A percentile compares a stretch with the other conserved stretches of the same genome.
These are phyloP conservation scores for Agaricus sinodeliciosus DNA, from an alignment of 768 basidiomycete genomes.

Conservation along the genomic window DNA sequence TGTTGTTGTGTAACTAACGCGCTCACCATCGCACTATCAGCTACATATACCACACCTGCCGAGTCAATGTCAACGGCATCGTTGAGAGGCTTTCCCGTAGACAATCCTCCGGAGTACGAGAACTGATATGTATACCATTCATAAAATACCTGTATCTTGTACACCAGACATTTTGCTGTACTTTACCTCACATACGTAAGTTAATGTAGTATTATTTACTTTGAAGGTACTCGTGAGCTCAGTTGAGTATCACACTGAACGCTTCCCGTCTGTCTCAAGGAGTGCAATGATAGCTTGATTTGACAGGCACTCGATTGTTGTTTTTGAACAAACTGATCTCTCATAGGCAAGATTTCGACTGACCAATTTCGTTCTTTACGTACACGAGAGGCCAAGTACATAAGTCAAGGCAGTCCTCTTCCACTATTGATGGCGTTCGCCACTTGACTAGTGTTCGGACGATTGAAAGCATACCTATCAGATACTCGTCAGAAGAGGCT, in stretches of 20 bases:
- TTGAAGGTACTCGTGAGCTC: not conserved
- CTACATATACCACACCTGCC: constrained; percentile 39
- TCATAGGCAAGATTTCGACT: too few species aligned
- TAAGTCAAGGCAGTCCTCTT: constrained; percentile 47
- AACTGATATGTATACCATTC: constrained; percentile 5
- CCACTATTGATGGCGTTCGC: constrained; percentile 72
- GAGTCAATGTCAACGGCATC: constrained; percentile 37
- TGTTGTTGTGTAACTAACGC: not conserved
- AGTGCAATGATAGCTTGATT: not conserved
- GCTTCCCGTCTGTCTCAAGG: not conserved
- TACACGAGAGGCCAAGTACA: not conserved
- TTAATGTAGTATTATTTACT: not conserved
- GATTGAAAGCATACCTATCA: constrained; percentile 66
- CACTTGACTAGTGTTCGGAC: constrained; percentile 71
- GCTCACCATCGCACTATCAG: constrained; percentile 18
- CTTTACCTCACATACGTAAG: not conserved
- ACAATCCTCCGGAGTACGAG: constrained; percentile 48
- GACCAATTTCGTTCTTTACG: not conserved
- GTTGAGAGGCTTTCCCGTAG: constrained; percentile 35
- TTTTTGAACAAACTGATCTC: too few species aligned
- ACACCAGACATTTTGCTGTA: constrained; percentile 2
- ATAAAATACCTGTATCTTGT: not conserved
- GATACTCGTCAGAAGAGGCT: constrained; percentile 1
- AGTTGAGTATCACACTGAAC: not conserved
- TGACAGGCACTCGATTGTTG: constrained; percentile 1